A percentile compares a stretch with the other conserved stretches of the same genome.
phyloP scores from a whole-genome alignment of 202 grass and related monocot genomes.

The Digitaria exilis region DNA sequence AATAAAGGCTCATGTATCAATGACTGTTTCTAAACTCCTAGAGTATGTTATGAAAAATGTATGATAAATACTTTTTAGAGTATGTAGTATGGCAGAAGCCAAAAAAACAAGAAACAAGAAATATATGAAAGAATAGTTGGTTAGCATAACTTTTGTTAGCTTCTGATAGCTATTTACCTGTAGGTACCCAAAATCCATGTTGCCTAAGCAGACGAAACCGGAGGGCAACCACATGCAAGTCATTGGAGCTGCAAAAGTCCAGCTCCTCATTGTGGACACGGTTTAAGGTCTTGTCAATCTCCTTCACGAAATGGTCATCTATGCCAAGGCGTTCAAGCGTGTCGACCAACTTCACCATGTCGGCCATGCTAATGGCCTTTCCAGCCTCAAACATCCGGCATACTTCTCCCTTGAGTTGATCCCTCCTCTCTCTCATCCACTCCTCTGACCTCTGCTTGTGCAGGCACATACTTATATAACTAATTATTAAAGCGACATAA shows the following conservation, averaged over 20 bases:
- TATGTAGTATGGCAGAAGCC: too few relatives aligned
- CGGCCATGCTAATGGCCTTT: background rate
- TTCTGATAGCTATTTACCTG: slow-evolving; percentile 16
- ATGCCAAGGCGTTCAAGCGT: background rate
- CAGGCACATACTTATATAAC: background rate
- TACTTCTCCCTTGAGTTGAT: background rate
- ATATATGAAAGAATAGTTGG: background rate
- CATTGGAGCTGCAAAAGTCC: background rate
- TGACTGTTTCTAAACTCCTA: too few relatives aligned
- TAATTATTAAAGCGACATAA: background rate
- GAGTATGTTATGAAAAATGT: too few relatives aligned
- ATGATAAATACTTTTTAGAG: too few relatives aligned
- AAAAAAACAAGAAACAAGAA: too few relatives aligned
- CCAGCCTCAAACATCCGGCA: background rate
- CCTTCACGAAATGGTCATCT: background rate
- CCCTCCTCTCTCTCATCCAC: background rate
- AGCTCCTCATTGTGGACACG: background rate
- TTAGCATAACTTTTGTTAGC: too few relatives aligned
- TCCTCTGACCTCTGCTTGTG: background rate
- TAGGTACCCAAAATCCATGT: slow-evolving; percentile 27
- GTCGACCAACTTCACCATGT: background rate
- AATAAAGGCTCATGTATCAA: too few relatives aligned
- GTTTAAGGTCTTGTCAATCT: background rate
- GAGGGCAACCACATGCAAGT: slow-evolving; percentile 37
- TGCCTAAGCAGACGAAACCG: slow-evolving; percentile 50